Percentiles rank a stretch among this genome's conserved stretches.
These are phyloP conservation scores for Trichoderma erinaceum DNA, from an alignment of 495 filamentous ascomycete species.

Conservation along the genomic window DNA sequence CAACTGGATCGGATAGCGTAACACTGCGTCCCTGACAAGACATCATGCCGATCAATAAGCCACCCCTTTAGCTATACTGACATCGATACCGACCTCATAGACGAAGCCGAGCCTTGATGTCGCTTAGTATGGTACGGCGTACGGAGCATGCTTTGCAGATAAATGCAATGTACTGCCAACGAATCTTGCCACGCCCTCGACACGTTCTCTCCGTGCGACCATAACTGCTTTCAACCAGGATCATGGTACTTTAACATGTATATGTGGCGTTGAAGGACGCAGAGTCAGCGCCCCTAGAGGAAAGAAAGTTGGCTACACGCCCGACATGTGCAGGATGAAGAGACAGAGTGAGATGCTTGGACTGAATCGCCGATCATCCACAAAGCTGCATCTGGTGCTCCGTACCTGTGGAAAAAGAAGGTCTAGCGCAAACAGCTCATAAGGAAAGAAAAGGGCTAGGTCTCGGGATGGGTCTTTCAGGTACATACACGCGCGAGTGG, in stretches of 20 bases:
- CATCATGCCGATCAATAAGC: not conserved
- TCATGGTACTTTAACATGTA: not conserved
- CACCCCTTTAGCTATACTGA: not conserved
- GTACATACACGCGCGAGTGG: not conserved
- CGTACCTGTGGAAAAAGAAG: not conserved
- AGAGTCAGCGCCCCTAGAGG: not conserved
- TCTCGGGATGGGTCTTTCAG: not conserved
- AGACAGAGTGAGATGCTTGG: not conserved
- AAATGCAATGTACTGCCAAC: not conserved
- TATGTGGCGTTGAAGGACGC: not conserved
- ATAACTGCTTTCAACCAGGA: not conserved
- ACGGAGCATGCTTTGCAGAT: not conserved
- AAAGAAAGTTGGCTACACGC: not conserved
- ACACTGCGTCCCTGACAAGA: slow-evolving; percentile 5
- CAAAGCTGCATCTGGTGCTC: not conserved
- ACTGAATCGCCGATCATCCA: slow-evolving; percentile 13
- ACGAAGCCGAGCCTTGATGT: not conserved
- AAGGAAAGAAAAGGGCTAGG: not conserved
- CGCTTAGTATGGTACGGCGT: not conserved
- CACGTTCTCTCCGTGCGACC: not conserved
- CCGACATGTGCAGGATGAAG: not conserved
- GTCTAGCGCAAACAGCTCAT: slow-evolving; percentile 3
- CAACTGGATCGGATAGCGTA: not conserved
- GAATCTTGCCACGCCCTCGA: not conserved
- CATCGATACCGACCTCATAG: not conserved